These are phyloP conservation scores for Vitis hybrid DNA, from an alignment of 177 flowering plant genomes.

Conservation along the genomic window DNA sequence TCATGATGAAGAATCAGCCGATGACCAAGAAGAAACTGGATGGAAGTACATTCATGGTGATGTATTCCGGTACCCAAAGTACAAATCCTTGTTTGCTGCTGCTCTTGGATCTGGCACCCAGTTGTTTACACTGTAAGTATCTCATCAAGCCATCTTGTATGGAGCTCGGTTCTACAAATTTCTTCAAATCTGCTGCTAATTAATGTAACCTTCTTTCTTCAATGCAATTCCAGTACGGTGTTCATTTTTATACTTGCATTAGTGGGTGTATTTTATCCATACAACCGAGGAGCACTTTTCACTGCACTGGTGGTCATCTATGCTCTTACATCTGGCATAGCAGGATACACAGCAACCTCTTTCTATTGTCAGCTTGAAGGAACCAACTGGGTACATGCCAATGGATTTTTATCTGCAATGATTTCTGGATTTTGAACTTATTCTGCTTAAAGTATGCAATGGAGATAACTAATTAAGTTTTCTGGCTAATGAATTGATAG, in stretches of 20 bases:
- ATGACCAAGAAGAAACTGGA: slow-evolving; percentile 74
- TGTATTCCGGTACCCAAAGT: slow-evolving; percentile 65
- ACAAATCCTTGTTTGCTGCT: slow-evolving; percentile 66
- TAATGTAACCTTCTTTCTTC: background rate
- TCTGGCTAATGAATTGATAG: slow-evolving; percentile 15
- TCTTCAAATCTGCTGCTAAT: background rate
- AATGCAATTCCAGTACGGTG: slow-evolving; percentile 24
- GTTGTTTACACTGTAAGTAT: slow-evolving; percentile 56
- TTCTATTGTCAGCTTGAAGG: slow-evolving; percentile 50
- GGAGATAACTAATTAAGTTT: background rate
- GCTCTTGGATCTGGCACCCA: slow-evolving; percentile 72
- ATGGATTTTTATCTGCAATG: background rate
- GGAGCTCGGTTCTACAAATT: background rate
- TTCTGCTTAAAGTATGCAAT: background rate
- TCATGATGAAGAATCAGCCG: slow-evolving; percentile 67
- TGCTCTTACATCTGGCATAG: slow-evolving; percentile 46
- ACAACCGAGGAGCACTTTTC: slow-evolving; percentile 44
- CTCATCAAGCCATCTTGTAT: background rate
- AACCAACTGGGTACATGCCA: slow-evolving; percentile 34
- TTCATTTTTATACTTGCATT: slow-evolving; percentile 45
- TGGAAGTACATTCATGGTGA: slow-evolving; percentile 84
- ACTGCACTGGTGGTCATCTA: slow-evolving; percentile 42
- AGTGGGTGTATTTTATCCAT: slow-evolving; percentile 47
- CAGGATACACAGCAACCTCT: slow-evolving; percentile 41
- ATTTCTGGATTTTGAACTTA: background rate